Evolutionary conservation across 192 early-diverging fungal species (phyloP).

Genomic region (Piromyces sp.): DNA sequence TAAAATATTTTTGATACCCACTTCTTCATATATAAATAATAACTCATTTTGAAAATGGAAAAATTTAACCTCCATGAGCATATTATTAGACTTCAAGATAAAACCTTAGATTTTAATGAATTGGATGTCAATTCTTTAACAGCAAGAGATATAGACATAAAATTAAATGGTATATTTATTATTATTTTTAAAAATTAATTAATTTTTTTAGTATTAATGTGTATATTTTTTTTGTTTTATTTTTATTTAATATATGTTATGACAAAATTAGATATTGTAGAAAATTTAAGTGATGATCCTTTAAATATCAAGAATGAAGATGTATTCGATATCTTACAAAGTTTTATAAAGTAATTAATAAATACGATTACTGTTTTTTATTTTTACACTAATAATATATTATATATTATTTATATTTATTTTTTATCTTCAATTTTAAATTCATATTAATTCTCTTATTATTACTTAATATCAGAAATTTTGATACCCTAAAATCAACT

Average conservation of each 20-base stretch:
- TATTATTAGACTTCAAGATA: not conserved
- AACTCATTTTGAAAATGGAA: not conserved
- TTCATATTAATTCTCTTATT: no score
- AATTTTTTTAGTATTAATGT: no score
- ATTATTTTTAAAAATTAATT: no score
- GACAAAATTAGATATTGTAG: constrained; percentile 11
- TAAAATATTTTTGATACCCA: not conserved
- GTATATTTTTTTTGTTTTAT: no score
- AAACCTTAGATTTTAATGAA: not conserved
- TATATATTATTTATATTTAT: no score
- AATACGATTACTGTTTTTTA: constrained; percentile 14
- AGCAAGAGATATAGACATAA: not conserved
- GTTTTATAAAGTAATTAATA: constrained; percentile 53
- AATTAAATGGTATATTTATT: not conserved
- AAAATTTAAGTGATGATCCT: constrained; percentile 13
- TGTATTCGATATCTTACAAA: constrained; percentile 43
- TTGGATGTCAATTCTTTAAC: not conserved
- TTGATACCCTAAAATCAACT: constrained; percentile 15
- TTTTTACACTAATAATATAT: no score
- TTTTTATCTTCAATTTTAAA: no score
- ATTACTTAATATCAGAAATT: no score
- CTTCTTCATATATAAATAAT: not conserved
- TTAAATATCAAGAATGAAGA: constrained; percentile 6
- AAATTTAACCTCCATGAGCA: not conserved
- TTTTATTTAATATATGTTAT: not conserved